These are phyloP conservation scores for Vigna trinervia DNA, from an alignment of 306 rosid genomes.

Conservation along the genomic window DNA sequence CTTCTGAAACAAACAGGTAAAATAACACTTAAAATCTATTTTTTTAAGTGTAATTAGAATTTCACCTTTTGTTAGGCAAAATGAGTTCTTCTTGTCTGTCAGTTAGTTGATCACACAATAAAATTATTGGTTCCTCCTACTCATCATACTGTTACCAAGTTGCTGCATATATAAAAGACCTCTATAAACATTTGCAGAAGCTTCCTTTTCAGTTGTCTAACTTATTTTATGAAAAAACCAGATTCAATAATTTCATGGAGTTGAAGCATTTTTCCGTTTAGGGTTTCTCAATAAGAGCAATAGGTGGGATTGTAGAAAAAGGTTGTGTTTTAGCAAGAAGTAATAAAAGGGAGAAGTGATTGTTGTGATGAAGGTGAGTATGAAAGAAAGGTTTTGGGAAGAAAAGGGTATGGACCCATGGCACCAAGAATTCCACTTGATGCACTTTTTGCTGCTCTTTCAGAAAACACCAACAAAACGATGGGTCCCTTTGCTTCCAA, in stretches of 20 bases:
- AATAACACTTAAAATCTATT: slow-evolving; percentile 36
- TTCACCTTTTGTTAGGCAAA: not conserved
- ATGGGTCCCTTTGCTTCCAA: slow-evolving; percentile 65
- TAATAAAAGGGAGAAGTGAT: not conserved
- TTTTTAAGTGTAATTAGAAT: slow-evolving; percentile 41
- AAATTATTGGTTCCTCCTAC: slow-evolving; percentile 49
- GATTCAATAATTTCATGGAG: not conserved
- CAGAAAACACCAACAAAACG: slow-evolving; percentile 53
- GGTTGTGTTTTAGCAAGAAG: not conserved
- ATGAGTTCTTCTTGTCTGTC: slow-evolving; percentile 23
- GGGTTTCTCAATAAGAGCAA: too few relatives aligned
- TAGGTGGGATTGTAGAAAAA: too few relatives aligned
- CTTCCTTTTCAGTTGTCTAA: slow-evolving; percentile 14
- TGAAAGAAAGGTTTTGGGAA: slow-evolving; percentile 51
- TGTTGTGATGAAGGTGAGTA: slow-evolving; percentile 43
- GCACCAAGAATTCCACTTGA: slow-evolving; percentile 70
- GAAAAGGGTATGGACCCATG: slow-evolving; percentile 53
- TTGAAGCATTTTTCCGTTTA: too few relatives aligned
- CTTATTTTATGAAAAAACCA: not conserved
- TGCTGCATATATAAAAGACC: not conserved
- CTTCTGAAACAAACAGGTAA: slow-evolving; percentile 35
- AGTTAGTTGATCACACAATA: slow-evolving; percentile 33
- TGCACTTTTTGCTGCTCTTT: slow-evolving; percentile 86
- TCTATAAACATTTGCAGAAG: slow-evolving; percentile 19
- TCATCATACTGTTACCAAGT: slow-evolving; percentile 15